phyloP scores from a whole-genome alignment of 2,329 filamentous ascomycete genomes.

The Emmonsiellopsis sp. region DNA sequence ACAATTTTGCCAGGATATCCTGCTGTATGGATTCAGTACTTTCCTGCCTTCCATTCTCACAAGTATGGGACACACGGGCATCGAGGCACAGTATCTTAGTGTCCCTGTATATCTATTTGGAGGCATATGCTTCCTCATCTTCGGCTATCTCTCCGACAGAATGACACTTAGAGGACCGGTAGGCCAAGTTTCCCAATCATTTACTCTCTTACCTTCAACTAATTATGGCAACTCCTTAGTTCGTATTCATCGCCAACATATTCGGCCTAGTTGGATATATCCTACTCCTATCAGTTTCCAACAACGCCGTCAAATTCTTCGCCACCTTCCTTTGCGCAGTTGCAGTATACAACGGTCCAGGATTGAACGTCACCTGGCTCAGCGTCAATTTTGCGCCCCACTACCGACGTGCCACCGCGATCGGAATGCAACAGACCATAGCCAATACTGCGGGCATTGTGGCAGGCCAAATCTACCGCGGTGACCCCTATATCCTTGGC shows the following conservation, averaged over 20 bases:
- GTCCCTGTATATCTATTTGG: slow-evolving; percentile 50
- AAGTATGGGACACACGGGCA: slow-evolving; percentile 43
- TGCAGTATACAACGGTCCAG: slow-evolving; percentile 41
- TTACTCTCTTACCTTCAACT: neutral
- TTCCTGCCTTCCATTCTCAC: slow-evolving; percentile 50
- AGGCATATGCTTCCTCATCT: slow-evolving; percentile 36
- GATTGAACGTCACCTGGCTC: slow-evolving; percentile 40
- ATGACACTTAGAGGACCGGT: slow-evolving; percentile 23
- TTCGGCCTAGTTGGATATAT: slow-evolving; percentile 44
- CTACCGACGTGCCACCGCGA: slow-evolving; percentile 39
- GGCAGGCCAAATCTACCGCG: slow-evolving; percentile 38
- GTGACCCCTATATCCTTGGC: slow-evolving; percentile 27
- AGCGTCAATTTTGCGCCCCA: slow-evolving; percentile 42
- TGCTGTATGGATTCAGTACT: slow-evolving; percentile 50
- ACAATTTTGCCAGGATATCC: slow-evolving; percentile 45
- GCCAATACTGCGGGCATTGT: slow-evolving; percentile 43
- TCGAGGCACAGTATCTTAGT: slow-evolving; percentile 46
- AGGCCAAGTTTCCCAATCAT: slow-evolving; percentile 1
- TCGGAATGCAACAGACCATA: slow-evolving; percentile 40
- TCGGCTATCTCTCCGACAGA: slow-evolving; percentile 42
- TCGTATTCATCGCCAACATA: slow-evolving; percentile 29
- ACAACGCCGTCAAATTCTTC: slow-evolving; percentile 43
- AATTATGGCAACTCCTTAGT: slow-evolving; percentile 16
- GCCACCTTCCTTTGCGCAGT: slow-evolving; percentile 42
- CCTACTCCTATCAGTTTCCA: slow-evolving; percentile 40